phyloP scores from a whole-genome alignment of 225 moss, liverwort and hornwort species.

The Physcomitrellopsis africana region DNA sequence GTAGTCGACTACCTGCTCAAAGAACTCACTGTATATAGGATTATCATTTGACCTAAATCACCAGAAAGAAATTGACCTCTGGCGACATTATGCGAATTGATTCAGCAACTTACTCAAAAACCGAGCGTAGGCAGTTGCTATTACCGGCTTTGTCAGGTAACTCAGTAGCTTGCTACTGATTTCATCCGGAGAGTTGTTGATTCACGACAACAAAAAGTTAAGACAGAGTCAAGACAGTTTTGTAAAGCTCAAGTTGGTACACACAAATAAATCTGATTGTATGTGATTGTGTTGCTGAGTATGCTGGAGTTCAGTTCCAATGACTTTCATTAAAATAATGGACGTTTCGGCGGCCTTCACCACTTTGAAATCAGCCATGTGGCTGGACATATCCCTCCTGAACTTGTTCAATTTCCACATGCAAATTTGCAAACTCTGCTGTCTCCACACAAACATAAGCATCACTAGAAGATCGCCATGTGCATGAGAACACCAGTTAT shows the following conservation, averaged over 20 bases:
- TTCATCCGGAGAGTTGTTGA: background rate
- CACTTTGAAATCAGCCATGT: background rate
- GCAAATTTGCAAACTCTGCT: background rate
- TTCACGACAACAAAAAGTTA: background rate
- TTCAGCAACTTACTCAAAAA: too few relatives aligned
- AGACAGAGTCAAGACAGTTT: background rate
- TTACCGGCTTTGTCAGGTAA: background rate
- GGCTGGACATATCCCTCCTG: background rate
- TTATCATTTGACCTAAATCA: too few relatives aligned
- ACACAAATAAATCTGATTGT: background rate
- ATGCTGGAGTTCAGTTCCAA: background rate
- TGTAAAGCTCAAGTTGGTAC: background rate
- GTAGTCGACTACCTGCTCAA: too few relatives aligned
- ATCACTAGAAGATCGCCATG: background rate
- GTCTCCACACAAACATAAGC: background rate
- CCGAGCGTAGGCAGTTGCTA: too few relatives aligned
- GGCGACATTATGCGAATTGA: too few relatives aligned
- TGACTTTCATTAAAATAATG: background rate
- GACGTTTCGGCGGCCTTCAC: slow-evolving; percentile 6
- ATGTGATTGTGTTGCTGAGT: background rate
- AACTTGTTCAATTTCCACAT: background rate
- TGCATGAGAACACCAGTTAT: background rate
- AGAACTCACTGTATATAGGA: too few relatives aligned
- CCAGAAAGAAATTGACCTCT: too few relatives aligned
- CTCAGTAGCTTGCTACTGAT: background rate